Base-by-base conservation (phyloP, 2,329 filamentous ascomycete species). In the Polytolypa hystricis region DNA sequence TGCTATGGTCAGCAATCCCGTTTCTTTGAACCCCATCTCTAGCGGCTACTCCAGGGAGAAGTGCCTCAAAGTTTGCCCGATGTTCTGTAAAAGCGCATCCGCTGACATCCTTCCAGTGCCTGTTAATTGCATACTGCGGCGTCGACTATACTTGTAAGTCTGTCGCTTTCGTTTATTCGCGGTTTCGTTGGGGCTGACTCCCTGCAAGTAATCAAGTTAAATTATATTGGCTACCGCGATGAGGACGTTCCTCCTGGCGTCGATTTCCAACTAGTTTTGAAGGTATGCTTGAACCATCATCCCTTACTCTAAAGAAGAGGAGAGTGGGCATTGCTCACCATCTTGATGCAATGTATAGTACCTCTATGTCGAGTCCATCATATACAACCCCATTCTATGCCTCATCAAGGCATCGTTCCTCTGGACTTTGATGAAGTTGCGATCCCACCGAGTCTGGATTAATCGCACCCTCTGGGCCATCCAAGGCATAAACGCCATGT, bases 321-420 rank as follows among this genome's bases (percentile, higher is more conserved):
- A n/a, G n/a, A n/a, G n/a, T n/a, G n/a, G n/a, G n/a, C n/a, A n/a
- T n/a, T n/a, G n/a, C n/a, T n/a, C n/a, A n/a, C n/a, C n/a, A n/a
- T n/a, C n/a, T n/a, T n/a, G n/a, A n/a, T n/a, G n/a, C n/a, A n/a
- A n/a, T n/a, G n/a, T n/a, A n/a, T n/a, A n/a, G n/a, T n/a, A n/a
- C n/a, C 28, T 8, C 7, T 30, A 30, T 16, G 15, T 16, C 14
- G 7, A 14, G 8, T 30, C 28, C 8, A 14, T 30, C 8, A 30
- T 30, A n/a, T 30, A 30, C 14, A 30, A 30, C 28, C 28, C 28
- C 8, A 30, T 30, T 30, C 14, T 30, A 30, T 30, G 28, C 15
- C 28, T 30, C 8, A 12, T 30, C 28, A 30, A 30, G 28, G 28
- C 28, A 30, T 30, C 28, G 28, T 30, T 30, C 28, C 28, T 30